Evolutionary conservation across 2,329 filamentous ascomycete species (phyloP).

Genomic region (Colletotrichum australisinense): DNA sequence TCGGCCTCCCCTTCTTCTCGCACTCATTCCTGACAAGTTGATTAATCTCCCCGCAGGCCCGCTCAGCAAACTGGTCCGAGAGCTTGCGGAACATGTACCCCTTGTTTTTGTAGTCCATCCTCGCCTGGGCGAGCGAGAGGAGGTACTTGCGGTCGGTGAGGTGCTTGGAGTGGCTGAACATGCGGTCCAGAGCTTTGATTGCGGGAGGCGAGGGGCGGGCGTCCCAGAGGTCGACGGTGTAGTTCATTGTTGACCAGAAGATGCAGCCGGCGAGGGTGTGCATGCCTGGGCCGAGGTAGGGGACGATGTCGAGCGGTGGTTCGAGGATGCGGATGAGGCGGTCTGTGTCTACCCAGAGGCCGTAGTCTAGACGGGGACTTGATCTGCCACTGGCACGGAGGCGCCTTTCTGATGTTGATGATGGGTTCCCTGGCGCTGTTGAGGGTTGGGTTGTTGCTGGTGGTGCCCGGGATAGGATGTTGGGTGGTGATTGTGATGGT

Average conservation of each 20-base stretch:
- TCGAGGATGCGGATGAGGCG: slow-evolving; percentile 25
- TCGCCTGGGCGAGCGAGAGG: slow-evolving; percentile 15
- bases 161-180: slow-evolving; percentile 8
- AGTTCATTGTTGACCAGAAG: slow-evolving; percentile 35
- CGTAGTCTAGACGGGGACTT: slow-evolving; percentile 33
- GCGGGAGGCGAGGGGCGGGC: slow-evolving; percentile 2
- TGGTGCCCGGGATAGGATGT: not conserved
- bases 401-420: not conserved
- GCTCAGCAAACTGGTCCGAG: slow-evolving; percentile 21
- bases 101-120: slow-evolving; percentile 29
- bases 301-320: slow-evolving; percentile 14
- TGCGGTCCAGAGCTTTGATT: slow-evolving; percentile 1
- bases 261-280: slow-evolving; percentile 30
- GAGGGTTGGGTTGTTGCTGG: not conserved
- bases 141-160: slow-evolving; percentile 10
- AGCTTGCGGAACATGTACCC: slow-evolving; percentile 32
- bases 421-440: too few relatives aligned
- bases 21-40: not conserved
- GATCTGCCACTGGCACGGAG: not conserved
- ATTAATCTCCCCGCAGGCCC: not conserved
- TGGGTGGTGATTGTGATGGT: not conserved
- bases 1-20: not conserved
- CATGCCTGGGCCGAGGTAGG: slow-evolving; percentile 21
- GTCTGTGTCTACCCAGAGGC: slow-evolving; percentile 32
- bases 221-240: slow-evolving; percentile 32